phyloP scores from a whole-genome alignment of 2,329 filamentous ascomycete genomes.

The Monosporascus sp. region DNA sequence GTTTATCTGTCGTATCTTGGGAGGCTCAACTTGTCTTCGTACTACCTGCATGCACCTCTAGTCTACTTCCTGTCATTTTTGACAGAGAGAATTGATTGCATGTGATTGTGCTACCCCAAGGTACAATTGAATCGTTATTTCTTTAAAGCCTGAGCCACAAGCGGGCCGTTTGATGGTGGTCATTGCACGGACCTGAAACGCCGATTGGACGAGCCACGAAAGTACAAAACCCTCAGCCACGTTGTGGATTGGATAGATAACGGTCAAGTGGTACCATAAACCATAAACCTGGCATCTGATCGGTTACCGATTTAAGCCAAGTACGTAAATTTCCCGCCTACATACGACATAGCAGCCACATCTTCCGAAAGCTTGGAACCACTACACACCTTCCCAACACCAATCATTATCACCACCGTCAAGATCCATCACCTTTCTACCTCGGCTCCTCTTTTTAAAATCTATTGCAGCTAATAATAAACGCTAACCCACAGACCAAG shows the following conservation, averaged over 20 bases:
- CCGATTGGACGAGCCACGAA: neutral
- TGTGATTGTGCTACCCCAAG: neutral
- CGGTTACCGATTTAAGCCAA: neutral
- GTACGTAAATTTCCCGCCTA: too few species aligned
- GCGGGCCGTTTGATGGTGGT: neutral
- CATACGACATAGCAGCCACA: too few species aligned
- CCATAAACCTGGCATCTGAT: neutral
- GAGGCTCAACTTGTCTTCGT: neutral
- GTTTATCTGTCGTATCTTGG: neutral
- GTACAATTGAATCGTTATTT: neutral
- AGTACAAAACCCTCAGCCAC: neutral
- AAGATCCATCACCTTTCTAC: too few species aligned
- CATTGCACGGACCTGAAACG: neutral
- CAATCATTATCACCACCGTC: too few species aligned
- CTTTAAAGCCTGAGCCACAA: neutral
- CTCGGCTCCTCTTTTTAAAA: too few species aligned
- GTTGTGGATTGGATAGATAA: neutral
- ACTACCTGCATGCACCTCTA: neutral
- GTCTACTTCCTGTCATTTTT: too few species aligned
- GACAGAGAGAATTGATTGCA: neutral
- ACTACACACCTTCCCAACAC: too few species aligned
- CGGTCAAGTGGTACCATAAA: neutral
- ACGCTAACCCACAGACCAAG: too few species aligned
- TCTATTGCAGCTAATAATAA: too few species aligned
- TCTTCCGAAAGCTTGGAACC: too few species aligned